Evolutionary conservation across 2,329 filamentous ascomycete genomes (phyloP), one percentile per base, ranked within the genome.

Genomic region (Zymoseptoria passerinii): DNA sequence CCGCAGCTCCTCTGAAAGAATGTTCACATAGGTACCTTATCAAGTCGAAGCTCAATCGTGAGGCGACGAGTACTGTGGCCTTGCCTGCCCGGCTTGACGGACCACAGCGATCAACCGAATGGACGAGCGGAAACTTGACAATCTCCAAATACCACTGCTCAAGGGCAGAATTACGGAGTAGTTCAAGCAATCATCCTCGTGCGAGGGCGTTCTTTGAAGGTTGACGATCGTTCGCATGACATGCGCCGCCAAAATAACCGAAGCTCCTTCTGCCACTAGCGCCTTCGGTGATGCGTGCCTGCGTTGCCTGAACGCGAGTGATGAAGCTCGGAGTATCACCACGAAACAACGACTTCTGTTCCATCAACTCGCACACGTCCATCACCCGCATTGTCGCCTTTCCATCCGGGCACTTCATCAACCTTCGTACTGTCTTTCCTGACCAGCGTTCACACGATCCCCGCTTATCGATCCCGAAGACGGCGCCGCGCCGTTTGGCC

Each of bases 401-500:
- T 29, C 40, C 23, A 23, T 23, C 23, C 4, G 23, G 23, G 23
- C 44, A 51, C 55, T n/a, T 27, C 54, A 28, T 40, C 48, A 54
- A 51, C 27, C 53, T 44, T 44, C 35, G 35, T 44, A 44, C 58
- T 50, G 44, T 40, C 16, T 48, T n/a, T n/a, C 48, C 53, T 28
- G 40, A 28, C 52, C 52, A 55, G 23, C 55, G 49, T 52, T 52
- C 52, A 44, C 35, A 44, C 35, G 35, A 44, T 44, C 35, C 35
- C 35, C 35, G 13, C 35, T 44, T 16, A 5, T 13, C 35, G 35
- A 44, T 44, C 48, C 20, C 20, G 10, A 19, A 29, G 9, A 48
- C 53, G 50, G 53, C 58, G 53, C 57, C 29, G 51, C 55, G 10
- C n/a, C 49, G 57, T 60, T 55, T 56, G 35, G 50, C 49, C 55